phyloP scores from a whole-genome alignment of 2,329 filamentous ascomycete species.

The Fusarium robinianum region DNA sequence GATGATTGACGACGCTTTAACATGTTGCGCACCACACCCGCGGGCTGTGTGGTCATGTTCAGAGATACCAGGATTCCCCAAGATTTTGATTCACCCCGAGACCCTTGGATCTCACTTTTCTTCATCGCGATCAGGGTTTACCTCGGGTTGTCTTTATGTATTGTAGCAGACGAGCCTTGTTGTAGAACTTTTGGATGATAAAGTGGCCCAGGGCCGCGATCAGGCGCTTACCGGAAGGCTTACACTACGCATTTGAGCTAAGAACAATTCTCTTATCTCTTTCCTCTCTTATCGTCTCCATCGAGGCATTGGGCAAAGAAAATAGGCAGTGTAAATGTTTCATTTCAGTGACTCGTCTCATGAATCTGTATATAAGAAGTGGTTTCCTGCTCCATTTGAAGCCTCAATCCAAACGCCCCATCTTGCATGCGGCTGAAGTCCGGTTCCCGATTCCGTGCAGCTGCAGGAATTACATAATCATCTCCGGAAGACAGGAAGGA shows the following conservation, averaged over 20 bases:
- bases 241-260: conserved; percentile 10
- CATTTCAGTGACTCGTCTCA: too few species aligned
- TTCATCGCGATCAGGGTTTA: conserved; percentile 1
- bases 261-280: conserved; percentile 6
- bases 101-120: conserved; percentile 1
- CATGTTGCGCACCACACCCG: conserved; percentile 20
- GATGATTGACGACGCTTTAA: conserved; percentile 31
- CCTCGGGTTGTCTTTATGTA: conserved; percentile 13
- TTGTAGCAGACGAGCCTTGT: conserved; percentile 15
- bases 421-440: conserved; percentile 24
- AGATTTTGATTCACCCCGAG: conserved; percentile 8
- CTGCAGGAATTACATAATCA: conserved; percentile 5
- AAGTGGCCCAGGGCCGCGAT: conserved; percentile 11
- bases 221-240: conserved; percentile 13
- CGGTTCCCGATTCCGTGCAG: neutral
- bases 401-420: conserved; percentile 6
- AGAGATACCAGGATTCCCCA: conserved; percentile 32
- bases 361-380: too few species aligned
- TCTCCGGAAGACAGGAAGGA: conserved; percentile 14
- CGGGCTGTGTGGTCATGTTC: conserved; percentile 24
- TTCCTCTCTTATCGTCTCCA: too few species aligned
- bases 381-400: neutral
- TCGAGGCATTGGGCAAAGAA: too few species aligned
- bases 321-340: too few species aligned
- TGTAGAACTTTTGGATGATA: conserved; percentile 19